Conservation (phyloP, 352 stramenopile species). For the Globisporangium acanthophoron region DNA sequence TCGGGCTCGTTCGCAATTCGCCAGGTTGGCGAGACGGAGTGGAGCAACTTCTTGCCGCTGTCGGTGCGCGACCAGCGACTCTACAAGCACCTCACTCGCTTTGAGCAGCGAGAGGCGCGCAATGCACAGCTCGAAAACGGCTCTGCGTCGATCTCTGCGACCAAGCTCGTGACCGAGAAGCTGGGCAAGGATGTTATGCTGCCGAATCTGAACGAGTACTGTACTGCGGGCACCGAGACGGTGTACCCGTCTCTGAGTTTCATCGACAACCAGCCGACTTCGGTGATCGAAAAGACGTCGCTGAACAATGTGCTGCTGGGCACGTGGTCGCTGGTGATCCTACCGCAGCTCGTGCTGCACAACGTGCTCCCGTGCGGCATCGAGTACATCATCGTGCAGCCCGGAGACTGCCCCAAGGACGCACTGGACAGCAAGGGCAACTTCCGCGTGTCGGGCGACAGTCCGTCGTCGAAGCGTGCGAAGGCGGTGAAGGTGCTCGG, state of each 20-base stretch:
- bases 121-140: slow-evolving; percentile 45
- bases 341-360: slow-evolving; percentile 73
- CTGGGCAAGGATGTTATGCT: slow-evolving; percentile 56
- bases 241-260: slow-evolving; percentile 58
- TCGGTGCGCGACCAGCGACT: slow-evolving; percentile 69
- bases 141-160: slow-evolving; percentile 29
- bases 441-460: slow-evolving; percentile 34
- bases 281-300: slow-evolving; percentile 71
- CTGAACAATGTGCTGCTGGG: slow-evolving; percentile 50
- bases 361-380: slow-evolving; percentile 80
- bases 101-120: slow-evolving; percentile 64
- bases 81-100: slow-evolving; percentile 69
- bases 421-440: slow-evolving; percentile 48
- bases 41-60: slow-evolving; percentile 72
- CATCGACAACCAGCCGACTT: slow-evolving; percentile 82
- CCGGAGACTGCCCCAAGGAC: slow-evolving; percentile 58
- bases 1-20: slow-evolving; percentile 73
- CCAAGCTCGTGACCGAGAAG: slow-evolving; percentile 59
- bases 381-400: slow-evolving; percentile 82
- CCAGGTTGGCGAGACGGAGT: slow-evolving; percentile 78
- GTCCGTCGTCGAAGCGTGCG: slow-evolving; percentile 37
- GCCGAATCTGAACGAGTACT: slow-evolving; percentile 39
- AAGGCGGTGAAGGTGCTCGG: slow-evolving; percentile 39
- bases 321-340: slow-evolving; percentile 74
- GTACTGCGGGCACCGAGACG: slow-evolving; percentile 51